Conservation (phyloP, 371 early-diverging fungal species). For the Rozella allomycis region DNA sequence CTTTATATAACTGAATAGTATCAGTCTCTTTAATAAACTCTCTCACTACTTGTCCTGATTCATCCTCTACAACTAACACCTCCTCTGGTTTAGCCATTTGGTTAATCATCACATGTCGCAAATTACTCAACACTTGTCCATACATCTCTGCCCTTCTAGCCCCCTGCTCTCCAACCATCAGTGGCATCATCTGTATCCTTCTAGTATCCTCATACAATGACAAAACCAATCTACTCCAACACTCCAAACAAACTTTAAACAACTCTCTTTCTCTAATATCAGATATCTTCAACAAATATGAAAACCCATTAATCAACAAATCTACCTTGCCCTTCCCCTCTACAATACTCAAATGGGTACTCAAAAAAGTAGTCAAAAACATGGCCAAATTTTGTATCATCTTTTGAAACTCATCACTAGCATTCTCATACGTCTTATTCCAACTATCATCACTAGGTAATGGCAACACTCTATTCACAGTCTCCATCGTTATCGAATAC, state of each 20-base stretch:
- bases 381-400: slow-evolving; percentile 64
- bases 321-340: slow-evolving; percentile 22
- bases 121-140: slow-evolving; percentile 45
- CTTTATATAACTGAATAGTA: slow-evolving; percentile 90
- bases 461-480: slow-evolving; percentile 45
- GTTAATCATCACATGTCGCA: slow-evolving; percentile 82
- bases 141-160: slow-evolving; percentile 29
- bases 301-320: slow-evolving; percentile 51
- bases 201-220: slow-evolving; percentile 65
- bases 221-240: slow-evolving; percentile 71
- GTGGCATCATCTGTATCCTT: slow-evolving; percentile 35
- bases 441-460: slow-evolving; percentile 26
- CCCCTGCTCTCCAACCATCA: slow-evolving; percentile 5
- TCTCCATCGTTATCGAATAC: slow-evolving; percentile 50
- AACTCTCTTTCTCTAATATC: slow-evolving; percentile 82
- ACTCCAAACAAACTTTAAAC: slow-evolving; percentile 92
- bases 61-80: slow-evolving; percentile 93
- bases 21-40: slow-evolving; percentile 96
- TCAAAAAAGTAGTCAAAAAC: slow-evolving; percentile 65
- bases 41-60: slow-evolving; percentile 97
- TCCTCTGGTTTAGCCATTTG: slow-evolving; percentile 94
- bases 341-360: slow-evolving; percentile 48
- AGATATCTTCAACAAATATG: slow-evolving; percentile 69
- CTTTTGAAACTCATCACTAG: slow-evolving; percentile 65
- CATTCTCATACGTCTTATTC: slow-evolving; percentile 34